phyloP scores from a whole-genome alignment of 75 land plant species.

The Chamaecyparis obtusa region DNA sequence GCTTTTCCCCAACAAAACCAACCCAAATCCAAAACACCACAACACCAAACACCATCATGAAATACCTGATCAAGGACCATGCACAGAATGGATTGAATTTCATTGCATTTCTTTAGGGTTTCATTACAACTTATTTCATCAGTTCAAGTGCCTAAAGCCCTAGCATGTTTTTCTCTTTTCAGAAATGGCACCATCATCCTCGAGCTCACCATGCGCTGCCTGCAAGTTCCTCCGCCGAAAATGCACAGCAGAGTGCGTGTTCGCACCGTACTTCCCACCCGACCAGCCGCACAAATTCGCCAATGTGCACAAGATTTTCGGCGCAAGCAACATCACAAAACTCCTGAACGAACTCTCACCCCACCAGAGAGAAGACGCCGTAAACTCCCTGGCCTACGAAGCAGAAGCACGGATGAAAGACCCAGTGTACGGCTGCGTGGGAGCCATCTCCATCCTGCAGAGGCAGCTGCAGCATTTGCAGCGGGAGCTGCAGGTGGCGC shows the following conservation, averaged over 20 bases:
- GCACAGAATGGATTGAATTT: too few species aligned
- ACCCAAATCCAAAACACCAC: too few species aligned
- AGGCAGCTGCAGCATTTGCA: slow-evolving; percentile 49
- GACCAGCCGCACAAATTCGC: slow-evolving; percentile 62
- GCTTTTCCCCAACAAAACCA: too few species aligned
- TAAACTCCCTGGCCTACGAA: slow-evolving; percentile 63
- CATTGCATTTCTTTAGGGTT: too few species aligned
- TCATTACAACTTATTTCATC: too few species aligned
- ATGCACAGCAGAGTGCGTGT: slow-evolving; percentile 60
- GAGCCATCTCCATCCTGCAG: slow-evolving; percentile 57
- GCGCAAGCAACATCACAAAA: slow-evolving; percentile 68
- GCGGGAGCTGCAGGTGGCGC: slow-evolving; percentile 60
- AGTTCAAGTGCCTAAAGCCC: too few species aligned
- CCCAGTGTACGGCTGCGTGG: slow-evolving; percentile 69
- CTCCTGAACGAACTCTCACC: slow-evolving; percentile 60
- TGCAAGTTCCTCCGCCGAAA: slow-evolving; percentile 49
- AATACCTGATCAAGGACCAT: too few species aligned
- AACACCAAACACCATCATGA: too few species aligned
- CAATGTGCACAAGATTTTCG: slow-evolving; percentile 61
- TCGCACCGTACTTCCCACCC: slow-evolving; percentile 62
- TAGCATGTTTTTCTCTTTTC: neutral
- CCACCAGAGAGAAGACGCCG: slow-evolving; percentile 55
- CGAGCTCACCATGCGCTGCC: slow-evolving; percentile 49
- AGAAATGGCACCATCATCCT: slow-evolving; percentile 30
- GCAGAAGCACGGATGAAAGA: slow-evolving; percentile 58